A percentile compares a stretch with the other conserved stretches of the same genome.
These are phyloP conservation scores for Tetrapisispora phaffii DNA, from an alignment of 805 yeast genomes.

Conservation along the genomic window DNA sequence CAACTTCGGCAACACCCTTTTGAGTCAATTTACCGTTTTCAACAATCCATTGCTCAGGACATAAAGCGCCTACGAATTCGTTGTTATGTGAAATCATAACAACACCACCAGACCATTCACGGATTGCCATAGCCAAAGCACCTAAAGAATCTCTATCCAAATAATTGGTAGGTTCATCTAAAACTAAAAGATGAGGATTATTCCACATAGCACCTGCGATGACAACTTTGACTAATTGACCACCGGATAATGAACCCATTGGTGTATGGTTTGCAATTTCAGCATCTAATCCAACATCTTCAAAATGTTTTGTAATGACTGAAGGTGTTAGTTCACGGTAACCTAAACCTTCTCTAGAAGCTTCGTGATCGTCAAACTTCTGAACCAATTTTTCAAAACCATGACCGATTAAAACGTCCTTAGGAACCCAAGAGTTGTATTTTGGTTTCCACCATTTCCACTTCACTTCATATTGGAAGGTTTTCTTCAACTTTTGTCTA, in stretches of 20 bases:
- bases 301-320: conserved; percentile 92
- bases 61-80: conserved; percentile 92
- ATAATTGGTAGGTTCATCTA: conserved; percentile 98
- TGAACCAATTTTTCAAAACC: conserved; percentile 88
- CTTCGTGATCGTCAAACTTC: conserved; percentile 97
- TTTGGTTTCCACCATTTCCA: conserved; percentile 91
- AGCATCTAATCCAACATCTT: conserved; percentile 93
- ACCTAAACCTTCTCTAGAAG: conserved; percentile 97
- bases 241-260: conserved; percentile 92
- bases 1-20: conserved; percentile 70
- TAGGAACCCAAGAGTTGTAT: conserved; percentile 87
- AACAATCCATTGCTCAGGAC: conserved; percentile 98
- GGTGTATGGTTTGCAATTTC: conserved; percentile 98
- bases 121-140: conserved; percentile 92
- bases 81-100: conserved; percentile 96
- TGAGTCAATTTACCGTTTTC: conserved; percentile 85
- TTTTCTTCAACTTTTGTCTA: conserved; percentile 90
- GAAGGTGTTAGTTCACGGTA: conserved; percentile 89
- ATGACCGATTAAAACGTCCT: conserved; percentile 67
- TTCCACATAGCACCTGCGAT: conserved; percentile 99
- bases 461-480: conserved; percentile 93
- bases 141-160: conserved; percentile 96
- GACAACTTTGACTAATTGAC: conserved; percentile 95
- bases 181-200: conserved; percentile 90
- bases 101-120: conserved; percentile 98